Conservation (phyloP, 306 rosid species). For the Adenanthera pavonina region DNA sequence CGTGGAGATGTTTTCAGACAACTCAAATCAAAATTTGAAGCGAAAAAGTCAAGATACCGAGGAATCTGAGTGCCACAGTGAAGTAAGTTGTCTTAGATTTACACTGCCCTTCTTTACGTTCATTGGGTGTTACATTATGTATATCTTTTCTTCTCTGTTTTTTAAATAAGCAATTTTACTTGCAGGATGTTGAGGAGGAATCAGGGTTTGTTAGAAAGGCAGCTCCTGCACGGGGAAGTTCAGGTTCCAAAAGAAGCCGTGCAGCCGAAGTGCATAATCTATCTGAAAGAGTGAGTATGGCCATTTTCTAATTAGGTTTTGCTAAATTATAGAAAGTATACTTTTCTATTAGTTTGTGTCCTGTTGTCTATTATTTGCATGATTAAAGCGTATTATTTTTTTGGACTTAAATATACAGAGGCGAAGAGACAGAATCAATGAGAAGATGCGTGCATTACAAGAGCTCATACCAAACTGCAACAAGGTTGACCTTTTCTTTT, state of each 20-base stretch:
- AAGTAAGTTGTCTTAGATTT: slow-evolving; percentile 62
- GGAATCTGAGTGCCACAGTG: slow-evolving; percentile 93
- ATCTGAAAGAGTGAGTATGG: slow-evolving; percentile 90
- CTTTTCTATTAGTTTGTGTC: slow-evolving; percentile 18
- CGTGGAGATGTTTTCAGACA: slow-evolving; percentile 66
- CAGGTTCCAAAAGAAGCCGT: slow-evolving; percentile 86
- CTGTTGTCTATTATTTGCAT: slow-evolving; percentile 32
- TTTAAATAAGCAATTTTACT: slow-evolving; percentile 41
- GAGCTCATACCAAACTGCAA: slow-evolving; percentile 99
- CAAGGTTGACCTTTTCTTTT: slow-evolving; percentile 56
- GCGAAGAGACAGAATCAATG: slow-evolving; percentile 96
- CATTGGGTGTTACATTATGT: background rate
- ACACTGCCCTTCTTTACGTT: background rate
- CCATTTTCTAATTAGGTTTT: slow-evolving; percentile 19
- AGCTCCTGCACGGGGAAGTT: slow-evolving; percentile 47
- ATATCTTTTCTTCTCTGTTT: slow-evolving; percentile 22
- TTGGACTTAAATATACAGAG: slow-evolving; percentile 59
- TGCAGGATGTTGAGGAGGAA: slow-evolving; percentile 91
- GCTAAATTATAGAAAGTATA: slow-evolving; percentile 3
- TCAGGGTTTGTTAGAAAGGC: slow-evolving; percentile 68
- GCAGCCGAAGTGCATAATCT: slow-evolving; percentile 99
- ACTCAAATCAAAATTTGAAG: slow-evolving; percentile 58
- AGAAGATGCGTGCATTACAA: slow-evolving; percentile 97
- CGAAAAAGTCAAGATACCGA: slow-evolving; percentile 76
- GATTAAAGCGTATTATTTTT: slow-evolving; percentile 25